These are phyloP conservation scores for Termitomyces sp. DNA, from an alignment of 768 basidiomycete genomes.

Conservation along the genomic window DNA sequence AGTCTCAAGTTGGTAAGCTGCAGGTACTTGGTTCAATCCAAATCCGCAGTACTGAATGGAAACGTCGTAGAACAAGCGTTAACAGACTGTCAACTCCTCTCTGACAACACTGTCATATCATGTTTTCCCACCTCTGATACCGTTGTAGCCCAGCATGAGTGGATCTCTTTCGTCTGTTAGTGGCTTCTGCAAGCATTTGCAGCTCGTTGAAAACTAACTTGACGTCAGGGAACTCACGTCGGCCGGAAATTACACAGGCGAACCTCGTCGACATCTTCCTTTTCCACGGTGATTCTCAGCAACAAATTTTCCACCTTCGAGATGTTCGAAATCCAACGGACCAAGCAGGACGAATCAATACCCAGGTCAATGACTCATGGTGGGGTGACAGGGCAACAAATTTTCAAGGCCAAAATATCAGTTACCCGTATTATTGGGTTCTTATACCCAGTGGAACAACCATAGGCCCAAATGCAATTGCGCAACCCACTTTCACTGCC, in stretches of 20 bases:
- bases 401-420: conserved; percentile 47
- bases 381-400: conserved; percentile 50
- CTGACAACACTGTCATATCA: conserved; percentile 69
- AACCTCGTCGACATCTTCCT: conserved; percentile 73
- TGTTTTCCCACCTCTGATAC: conserved; percentile 65
- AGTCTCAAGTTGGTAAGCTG: conserved; percentile 25
- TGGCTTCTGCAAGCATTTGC: conserved; percentile 21
- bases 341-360: conserved; percentile 47
- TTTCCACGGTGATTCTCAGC: conserved; percentile 63
- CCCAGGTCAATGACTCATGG: conserved; percentile 72
- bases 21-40: not conserved
- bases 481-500: conserved; percentile 73
- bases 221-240: conserved; percentile 67
- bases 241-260: conserved; percentile 59
- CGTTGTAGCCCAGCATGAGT: conserved; percentile 65
- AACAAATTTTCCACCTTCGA: conserved; percentile 38
- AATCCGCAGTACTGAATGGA: not conserved
- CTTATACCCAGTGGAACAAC: conserved; percentile 55
- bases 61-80: conserved; percentile 35
- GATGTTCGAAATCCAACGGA: conserved; percentile 42
- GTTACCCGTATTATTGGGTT: conserved; percentile 75
- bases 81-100: conserved; percentile 43
- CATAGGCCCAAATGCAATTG: conserved; percentile 53
- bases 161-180: conserved; percentile 78
- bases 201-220: conserved; percentile 7